Evolutionary conservation across 2,329 filamentous ascomycete genomes (phyloP).

Genomic region (Ciborinia camelliae): DNA sequence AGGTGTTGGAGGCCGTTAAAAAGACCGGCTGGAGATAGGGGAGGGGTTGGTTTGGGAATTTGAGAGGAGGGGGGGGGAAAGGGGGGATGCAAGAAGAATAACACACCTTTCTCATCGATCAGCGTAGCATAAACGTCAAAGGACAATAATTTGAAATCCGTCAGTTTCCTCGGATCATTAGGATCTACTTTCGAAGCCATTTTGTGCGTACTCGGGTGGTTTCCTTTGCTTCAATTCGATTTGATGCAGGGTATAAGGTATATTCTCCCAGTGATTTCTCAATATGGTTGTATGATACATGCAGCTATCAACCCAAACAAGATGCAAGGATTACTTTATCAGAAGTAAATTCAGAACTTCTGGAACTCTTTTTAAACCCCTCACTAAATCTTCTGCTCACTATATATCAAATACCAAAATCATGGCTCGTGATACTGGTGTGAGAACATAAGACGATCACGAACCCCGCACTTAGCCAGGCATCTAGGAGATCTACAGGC

Average conservation of each 20-base stretch:
- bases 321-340: no score
- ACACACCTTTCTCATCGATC: constrained; percentile 23
- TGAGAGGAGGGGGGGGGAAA: neutral
- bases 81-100: neutral
- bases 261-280: neutral
- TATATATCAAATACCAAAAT: neutral
- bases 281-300: no score
- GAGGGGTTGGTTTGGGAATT: neutral
- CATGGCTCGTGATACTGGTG: neutral
- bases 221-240: neutral
- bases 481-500: neutral
- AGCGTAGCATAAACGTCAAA: constrained; percentile 27
- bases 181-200: constrained; percentile 18
- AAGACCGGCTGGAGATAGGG: constrained; percentile 17
- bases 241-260: neutral
- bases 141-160: constrained; percentile 23
- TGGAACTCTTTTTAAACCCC: neutral
- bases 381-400: neutral
- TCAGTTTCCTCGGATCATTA: constrained; percentile 20
- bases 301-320: no score
- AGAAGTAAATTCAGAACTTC: no score
- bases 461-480: neutral
- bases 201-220: neutral
- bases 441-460: neutral
- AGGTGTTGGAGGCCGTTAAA: constrained; percentile 20